phyloP scores from a whole-genome alignment of 768 basidiomycete species.

The Pleurotus djamor region DNA sequence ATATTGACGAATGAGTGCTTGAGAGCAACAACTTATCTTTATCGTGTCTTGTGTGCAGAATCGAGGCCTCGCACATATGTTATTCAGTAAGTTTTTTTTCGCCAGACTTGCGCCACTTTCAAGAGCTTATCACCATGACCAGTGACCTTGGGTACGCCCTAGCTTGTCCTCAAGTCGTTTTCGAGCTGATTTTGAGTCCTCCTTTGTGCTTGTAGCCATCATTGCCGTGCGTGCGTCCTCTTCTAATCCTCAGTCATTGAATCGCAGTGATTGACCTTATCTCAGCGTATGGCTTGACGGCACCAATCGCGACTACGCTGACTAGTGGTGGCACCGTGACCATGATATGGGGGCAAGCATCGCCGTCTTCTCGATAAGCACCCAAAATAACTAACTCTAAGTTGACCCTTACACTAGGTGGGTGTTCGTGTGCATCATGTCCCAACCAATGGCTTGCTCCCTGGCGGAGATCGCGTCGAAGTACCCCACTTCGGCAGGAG shows the following conservation, averaged over 20 bases:
- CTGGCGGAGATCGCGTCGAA: constrained; percentile 59
- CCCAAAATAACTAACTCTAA: background rate
- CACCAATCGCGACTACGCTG: constrained; percentile 55
- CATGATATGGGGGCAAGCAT: constrained; percentile 54
- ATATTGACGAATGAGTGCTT: background rate
- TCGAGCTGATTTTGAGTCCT: constrained; percentile 5
- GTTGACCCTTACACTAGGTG: constrained; percentile 24
- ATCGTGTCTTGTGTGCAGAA: constrained; percentile 24
- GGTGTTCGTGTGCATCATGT: constrained; percentile 47
- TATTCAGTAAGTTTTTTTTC: constrained; percentile 45
- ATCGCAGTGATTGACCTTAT: background rate
- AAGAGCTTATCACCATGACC: background rate
- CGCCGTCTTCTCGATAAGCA: background rate
- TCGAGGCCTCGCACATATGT: constrained; percentile 47
- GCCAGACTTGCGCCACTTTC: background rate
- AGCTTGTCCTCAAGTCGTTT: background rate
- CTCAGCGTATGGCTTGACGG: constrained; percentile 52
- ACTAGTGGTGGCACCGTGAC: constrained; percentile 53
- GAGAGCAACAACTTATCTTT: background rate
- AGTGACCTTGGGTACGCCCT: constrained; percentile 47
- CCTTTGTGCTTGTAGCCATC: constrained; percentile 35
- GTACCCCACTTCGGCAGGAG: constrained; percentile 60
- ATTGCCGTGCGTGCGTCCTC: constrained; percentile 56
- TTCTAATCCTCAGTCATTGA: background rate
- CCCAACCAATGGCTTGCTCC: constrained; percentile 48